These are phyloP conservation scores for Abelmoschus esculentus DNA, from an alignment of 345 rosid genomes.

Conservation along the genomic window DNA sequence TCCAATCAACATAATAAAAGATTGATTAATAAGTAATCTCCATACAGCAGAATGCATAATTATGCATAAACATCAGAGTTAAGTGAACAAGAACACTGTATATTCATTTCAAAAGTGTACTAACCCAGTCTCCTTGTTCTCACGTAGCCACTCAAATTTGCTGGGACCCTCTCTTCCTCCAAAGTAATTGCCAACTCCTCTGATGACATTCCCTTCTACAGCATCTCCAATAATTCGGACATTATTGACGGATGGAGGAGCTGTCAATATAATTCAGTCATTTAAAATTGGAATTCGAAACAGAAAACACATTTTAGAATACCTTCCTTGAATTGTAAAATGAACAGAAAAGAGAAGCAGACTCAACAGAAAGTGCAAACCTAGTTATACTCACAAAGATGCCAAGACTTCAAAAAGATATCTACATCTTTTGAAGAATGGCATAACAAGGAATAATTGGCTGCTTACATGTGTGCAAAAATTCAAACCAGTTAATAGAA, in stretches of 20 bases:
- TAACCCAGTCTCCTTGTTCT: constrained; percentile 73
- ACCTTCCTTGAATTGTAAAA: neutral
- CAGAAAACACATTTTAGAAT: neutral
- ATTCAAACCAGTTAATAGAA: neutral
- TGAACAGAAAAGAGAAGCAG: neutral
- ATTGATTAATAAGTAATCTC: too few relatives aligned
- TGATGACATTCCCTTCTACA: constrained; percentile 68
- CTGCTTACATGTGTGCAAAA: neutral
- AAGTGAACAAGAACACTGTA: too few relatives aligned
- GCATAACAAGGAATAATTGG: neutral
- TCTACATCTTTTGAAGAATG: neutral
- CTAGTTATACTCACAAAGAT: neutral
- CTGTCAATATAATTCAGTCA: constrained; percentile 42
- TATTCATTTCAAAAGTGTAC: constrained; percentile 17
- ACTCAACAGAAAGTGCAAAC: neutral
- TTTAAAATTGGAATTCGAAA: neutral
- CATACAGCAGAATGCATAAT: too few relatives aligned
- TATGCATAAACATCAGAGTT: too few relatives aligned
- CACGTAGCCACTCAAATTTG: constrained; percentile 65
- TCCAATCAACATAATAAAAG: neutral
- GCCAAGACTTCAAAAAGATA: neutral
- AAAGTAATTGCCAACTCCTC: constrained; percentile 85
- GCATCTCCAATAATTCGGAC: constrained; percentile 69
- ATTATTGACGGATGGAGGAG: constrained; percentile 81
- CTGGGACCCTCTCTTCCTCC: constrained; percentile 99